Evolutionary conservation across 78 protist genomes (phyloP).

Genomic region (Salpingoeca rosetta): DNA sequence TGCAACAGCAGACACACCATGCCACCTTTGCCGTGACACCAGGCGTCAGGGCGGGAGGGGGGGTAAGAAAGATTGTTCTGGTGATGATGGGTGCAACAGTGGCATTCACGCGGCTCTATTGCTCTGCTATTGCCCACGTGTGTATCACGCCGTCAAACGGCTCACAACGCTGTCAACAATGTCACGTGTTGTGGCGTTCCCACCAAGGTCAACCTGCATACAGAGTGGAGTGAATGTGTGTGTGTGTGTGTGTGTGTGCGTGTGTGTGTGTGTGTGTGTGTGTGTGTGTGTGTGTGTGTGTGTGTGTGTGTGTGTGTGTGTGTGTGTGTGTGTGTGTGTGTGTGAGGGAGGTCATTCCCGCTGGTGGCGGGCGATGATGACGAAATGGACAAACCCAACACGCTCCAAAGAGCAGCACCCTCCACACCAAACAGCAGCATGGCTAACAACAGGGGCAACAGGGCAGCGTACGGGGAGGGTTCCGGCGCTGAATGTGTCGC

Average conservation of each 20-base stretch:
- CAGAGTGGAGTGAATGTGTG: background rate
- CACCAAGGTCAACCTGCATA: background rate
- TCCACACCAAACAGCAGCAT: no score
- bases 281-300: conserved; percentile 12
- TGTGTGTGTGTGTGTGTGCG: no score
- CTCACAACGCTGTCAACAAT: background rate
- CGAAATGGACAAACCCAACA: no score
- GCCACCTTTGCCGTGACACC: no score
- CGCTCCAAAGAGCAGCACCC: no score
- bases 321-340: no score
- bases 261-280: conserved; percentile 17
- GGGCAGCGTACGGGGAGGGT: background rate
- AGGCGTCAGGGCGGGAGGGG: no score
- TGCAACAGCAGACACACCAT: no score
- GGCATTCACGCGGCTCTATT: background rate
- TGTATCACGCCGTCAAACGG: background rate
- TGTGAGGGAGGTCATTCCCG: no score
- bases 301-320: conserved; percentile 15
- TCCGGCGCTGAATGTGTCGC: background rate
- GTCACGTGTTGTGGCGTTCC: background rate
- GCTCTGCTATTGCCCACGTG: background rate
- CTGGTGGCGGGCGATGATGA: no score
- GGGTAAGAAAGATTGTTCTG: background rate
- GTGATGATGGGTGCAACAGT: background rate
- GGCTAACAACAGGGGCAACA: background rate